phyloP scores from a whole-genome alignment of 176 grass and related monocot species.

The Zoysia pacifica region DNA sequence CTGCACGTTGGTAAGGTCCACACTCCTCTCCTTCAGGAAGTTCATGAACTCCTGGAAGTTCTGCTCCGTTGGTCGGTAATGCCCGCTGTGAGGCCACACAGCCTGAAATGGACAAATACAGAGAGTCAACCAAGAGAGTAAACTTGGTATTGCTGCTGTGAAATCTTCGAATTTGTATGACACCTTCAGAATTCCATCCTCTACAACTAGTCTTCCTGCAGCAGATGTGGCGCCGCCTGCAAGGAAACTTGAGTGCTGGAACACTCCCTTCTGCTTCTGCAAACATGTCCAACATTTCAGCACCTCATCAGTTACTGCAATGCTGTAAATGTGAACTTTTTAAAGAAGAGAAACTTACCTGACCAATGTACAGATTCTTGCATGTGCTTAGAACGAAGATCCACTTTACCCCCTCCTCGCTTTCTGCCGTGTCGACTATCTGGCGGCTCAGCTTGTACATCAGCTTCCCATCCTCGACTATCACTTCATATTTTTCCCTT shows the following conservation, averaged over 20 bases:
- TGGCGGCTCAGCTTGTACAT: constrained; percentile 64
- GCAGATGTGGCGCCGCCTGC: constrained; percentile 75
- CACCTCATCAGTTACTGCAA: background rate
- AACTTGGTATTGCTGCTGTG: background rate
- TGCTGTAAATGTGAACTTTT: background rate
- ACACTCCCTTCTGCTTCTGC: constrained; percentile 68
- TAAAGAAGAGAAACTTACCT: constrained; percentile 41
- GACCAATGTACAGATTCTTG: constrained; percentile 62
- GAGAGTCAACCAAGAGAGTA: background rate
- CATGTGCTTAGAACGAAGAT: constrained; percentile 88
- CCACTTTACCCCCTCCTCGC: constrained; percentile 59
- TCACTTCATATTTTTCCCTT: constrained; percentile 71
- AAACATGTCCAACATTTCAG: background rate
- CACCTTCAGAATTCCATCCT: constrained; percentile 70
- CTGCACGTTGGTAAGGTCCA: constrained; percentile 56
- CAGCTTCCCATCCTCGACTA: constrained; percentile 61
- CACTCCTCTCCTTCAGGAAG: constrained; percentile 58
- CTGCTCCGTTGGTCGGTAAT: constrained; percentile 67
- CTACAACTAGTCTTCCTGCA: constrained; percentile 61
- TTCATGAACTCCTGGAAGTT: constrained; percentile 72
- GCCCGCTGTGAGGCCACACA: constrained; percentile 74
- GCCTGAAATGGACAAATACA: constrained; percentile 37
- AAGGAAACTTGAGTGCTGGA: constrained; percentile 91
- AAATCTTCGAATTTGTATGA: background rate
- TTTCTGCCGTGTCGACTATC: constrained; percentile 50